Evolutionary conservation across 805 yeast genomes (phyloP).

Genomic region (Candida stauntonica): DNA sequence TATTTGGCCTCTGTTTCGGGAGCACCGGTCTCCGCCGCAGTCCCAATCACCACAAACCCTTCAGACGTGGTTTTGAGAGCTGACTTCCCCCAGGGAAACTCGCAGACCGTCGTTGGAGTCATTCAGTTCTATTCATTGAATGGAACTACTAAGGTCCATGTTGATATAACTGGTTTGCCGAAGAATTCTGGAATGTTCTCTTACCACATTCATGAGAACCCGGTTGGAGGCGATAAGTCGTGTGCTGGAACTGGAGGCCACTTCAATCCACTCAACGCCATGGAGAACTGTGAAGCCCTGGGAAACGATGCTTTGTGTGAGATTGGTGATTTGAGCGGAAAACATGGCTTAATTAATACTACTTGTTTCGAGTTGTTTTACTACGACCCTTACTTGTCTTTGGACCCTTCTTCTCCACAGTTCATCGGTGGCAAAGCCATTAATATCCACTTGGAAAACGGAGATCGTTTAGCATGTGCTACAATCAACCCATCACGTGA

Average conservation of each 20-base stretch:
- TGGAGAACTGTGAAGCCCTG: slow-evolving; percentile 45
- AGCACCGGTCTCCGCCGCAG: too few relatives aligned
- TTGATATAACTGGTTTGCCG: slow-evolving; percentile 69
- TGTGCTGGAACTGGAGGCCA: slow-evolving; percentile 56
- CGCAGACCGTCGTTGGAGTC: slow-evolving; percentile 42
- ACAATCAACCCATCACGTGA: slow-evolving; percentile 36
- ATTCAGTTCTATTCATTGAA: slow-evolving; percentile 58
- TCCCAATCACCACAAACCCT: slow-evolving; percentile 19
- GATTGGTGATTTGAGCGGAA: slow-evolving; percentile 75
- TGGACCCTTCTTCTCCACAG: slow-evolving; percentile 51
- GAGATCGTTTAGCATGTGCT: slow-evolving; percentile 60
- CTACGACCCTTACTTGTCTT: slow-evolving; percentile 61
- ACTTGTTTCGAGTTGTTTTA: slow-evolving; percentile 64
- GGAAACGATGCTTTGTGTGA: slow-evolving; percentile 55
- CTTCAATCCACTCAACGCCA: slow-evolving; percentile 61
- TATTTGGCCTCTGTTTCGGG: too few relatives aligned
- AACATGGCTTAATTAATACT: slow-evolving; percentile 68
- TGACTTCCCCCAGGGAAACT: slow-evolving; percentile 28
- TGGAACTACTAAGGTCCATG: slow-evolving; percentile 58
- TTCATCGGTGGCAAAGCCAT: slow-evolving; percentile 56
- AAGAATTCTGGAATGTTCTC: slow-evolving; percentile 60
- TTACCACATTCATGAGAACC: slow-evolving; percentile 61
- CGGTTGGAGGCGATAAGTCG: slow-evolving; percentile 45
- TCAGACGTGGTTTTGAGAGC: slow-evolving; percentile 28
- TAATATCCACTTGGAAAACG: slow-evolving; percentile 48